These are phyloP conservation scores for Huntiella bhutanensis DNA, from an alignment of 2,329 filamentous ascomycete genomes.

Conservation along the genomic window DNA sequence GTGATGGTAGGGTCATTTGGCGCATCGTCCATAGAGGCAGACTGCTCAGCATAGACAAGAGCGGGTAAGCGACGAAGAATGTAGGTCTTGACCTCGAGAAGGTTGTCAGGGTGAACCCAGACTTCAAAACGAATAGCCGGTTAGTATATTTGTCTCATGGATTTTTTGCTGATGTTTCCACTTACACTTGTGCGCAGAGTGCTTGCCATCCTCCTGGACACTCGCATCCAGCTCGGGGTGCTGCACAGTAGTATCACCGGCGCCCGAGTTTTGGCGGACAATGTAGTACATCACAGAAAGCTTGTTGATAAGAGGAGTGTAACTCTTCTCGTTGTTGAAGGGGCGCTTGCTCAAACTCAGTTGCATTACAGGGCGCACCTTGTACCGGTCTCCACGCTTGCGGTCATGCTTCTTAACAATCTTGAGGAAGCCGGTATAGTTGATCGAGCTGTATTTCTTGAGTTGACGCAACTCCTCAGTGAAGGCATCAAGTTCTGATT, in stretches of 20 bases:
- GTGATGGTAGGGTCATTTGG: constrained; percentile 78
- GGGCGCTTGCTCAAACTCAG: constrained; percentile 72
- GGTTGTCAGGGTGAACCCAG: constrained; percentile 91
- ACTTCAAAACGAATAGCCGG: constrained; percentile 26
- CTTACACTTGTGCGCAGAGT: constrained; percentile 69
- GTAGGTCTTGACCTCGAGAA: constrained; percentile 90
- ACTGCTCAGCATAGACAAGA: constrained; percentile 79
- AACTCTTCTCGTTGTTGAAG: constrained; percentile 82
- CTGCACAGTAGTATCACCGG: constrained; percentile 22
- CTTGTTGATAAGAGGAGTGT: constrained; percentile 74
- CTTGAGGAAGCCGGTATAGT: constrained; percentile 95
- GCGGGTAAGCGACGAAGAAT: constrained; percentile 81
- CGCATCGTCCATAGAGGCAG: constrained; percentile 63
- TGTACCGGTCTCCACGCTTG: constrained; percentile 70
- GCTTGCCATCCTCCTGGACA: constrained; percentile 34
- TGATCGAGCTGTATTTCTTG: constrained; percentile 87
- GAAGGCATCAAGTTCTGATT: constrained; percentile 67
- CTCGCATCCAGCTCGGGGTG: constrained; percentile 21
- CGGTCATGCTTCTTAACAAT: constrained; percentile 98
- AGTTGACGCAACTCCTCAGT: constrained; percentile 82
- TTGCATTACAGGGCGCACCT: constrained; percentile 78
- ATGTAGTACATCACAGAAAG: constrained; percentile 93
- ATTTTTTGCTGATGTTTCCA: constrained; percentile 3
- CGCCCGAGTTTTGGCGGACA: constrained; percentile 65
- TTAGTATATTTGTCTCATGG: constrained; percentile 16